Evolutionary conservation across 805 yeast species (phyloP), one percentile per base, ranked within the genome.

Genomic region (Spencermartinsiella europaea): DNA sequence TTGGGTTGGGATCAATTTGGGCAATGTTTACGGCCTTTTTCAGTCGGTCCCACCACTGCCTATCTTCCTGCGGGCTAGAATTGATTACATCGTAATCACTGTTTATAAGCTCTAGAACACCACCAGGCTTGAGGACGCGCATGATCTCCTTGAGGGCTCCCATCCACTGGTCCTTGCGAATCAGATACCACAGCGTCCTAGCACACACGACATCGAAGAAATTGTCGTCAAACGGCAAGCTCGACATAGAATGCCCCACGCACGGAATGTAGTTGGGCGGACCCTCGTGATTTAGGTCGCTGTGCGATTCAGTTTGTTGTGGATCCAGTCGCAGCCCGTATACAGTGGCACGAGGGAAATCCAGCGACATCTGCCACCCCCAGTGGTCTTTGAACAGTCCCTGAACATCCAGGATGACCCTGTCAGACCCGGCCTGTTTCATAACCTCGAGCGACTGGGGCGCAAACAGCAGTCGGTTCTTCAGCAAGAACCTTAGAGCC

Each of bases 361-460:
- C 67, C 22, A 61, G 42, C 8, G 66, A 67, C 34, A 62, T 20
- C 39, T 62, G 63, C 66, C 66, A 62, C 3, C 63, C 56, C 66
- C 66, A 62, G 36, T 53, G 61, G 31, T 57, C 62, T 39, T 51
- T 50, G 39, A 51, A 39, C 33, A 55, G 49, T 5, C 60, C 57
- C 46, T 58, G 59, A 25, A 60, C 36, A 38, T 58, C 62, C 20
- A 59, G 50, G 16, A 59, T 43, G 25, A 44, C 17, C 22, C 40
- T 40, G 14, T 46, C 34, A 12, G 31, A 7, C 3, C 48, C 44
- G 22, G 40, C 48, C 3, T 21, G 5, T 17, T 8, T 20, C 12
- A 31, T 40, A 16, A 47, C 16, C 15, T 46, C 38, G 25, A 37
- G 16, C 14, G 54, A 44, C 3, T 42, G 46, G 2, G 66, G 66